Conservation (phyloP, 2,329 filamentous ascomycete genomes). For the Dactylellina haptotyla region DNA sequence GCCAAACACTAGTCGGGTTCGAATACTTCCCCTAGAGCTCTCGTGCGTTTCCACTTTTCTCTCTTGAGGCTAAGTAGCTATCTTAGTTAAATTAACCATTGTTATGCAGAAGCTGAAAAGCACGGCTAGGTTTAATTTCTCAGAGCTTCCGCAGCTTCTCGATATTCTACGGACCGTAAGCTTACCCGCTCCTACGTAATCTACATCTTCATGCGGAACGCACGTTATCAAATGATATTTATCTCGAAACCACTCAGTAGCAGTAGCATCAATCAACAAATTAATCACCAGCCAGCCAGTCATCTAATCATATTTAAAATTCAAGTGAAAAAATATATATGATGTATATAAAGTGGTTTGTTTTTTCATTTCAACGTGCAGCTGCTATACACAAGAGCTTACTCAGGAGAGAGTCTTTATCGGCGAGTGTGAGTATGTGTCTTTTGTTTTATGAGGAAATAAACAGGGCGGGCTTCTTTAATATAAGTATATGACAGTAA, state of each 20-base stretch:
- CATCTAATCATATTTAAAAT: not conserved
- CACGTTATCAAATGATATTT: not conserved
- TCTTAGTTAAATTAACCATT: not conserved
- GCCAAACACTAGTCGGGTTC: too few species aligned
- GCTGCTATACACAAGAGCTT: slow-evolving; percentile 36
- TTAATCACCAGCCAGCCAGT: not conserved
- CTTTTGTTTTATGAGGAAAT: slow-evolving; percentile 10
- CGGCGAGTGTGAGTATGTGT: not conserved
- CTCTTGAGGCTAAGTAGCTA: not conserved
- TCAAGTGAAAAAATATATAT: too few species aligned
- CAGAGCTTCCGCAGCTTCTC: too few species aligned
- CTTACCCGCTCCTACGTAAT: not conserved
- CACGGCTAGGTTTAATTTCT: too few species aligned
- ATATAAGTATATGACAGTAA: slow-evolving; percentile 54
- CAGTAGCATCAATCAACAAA: not conserved
- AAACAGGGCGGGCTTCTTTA: slow-evolving; percentile 41
- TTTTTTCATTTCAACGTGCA: slow-evolving; percentile 23
- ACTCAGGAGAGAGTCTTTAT: slow-evolving; percentile 18
- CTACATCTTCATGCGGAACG: not conserved
- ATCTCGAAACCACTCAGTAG: not conserved
- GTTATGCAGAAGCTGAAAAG: too few species aligned
- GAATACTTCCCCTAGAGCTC: too few species aligned
- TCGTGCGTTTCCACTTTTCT: too few species aligned
- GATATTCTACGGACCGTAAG: too few species aligned
- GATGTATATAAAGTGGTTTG: slow-evolving; percentile 1